Base-by-base conservation (phyloP, 306 rosid genomes). In the Geum urbanum region DNA sequence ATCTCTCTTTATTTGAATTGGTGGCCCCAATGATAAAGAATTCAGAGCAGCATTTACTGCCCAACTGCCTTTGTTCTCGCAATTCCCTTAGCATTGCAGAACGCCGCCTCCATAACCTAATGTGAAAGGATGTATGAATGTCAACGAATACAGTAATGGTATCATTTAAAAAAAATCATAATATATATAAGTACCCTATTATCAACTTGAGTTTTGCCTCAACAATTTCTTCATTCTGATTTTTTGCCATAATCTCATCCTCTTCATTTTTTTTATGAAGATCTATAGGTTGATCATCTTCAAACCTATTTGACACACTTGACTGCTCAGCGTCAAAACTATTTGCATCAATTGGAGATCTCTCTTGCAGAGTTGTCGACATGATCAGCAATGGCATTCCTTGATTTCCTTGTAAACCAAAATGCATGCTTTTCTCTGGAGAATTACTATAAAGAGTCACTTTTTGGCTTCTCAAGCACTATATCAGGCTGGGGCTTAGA, bases 31-130 rank as follows among this genome's bases (percentile, higher is more conserved):
- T 49, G 96, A 66, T 69, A 94, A 81, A 3, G 89, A 84, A 54
- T 75, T 61, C 66, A 94, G 74, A 57, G 96, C 97, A 80, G 91
- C 92, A 79, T 74, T 78, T 78, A 97, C 85, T 39, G 96, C 95
- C 2, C 52, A 82, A 71, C 61, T 85, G 82, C 80, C 86, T 89
- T 80, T 86, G 88, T 72, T 87, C 88, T 43, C 92, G 88, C 66
- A 81, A 63, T 85, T 80, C 82, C 78, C 82, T 87, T 74, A 75
- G 81, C 77, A 84, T 94, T 74, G 78, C 68, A 51, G 80, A 75
- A 18, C 95, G 88, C 52, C 95, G 86, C 84, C 67, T 91, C 99
- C 99, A 94, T 82, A 87, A 80, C 84, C 99, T 94, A 80, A 77
- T 53, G 74, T 32, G 56, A 67, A 14, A 72, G 47, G 74, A 70